phyloP scores from a whole-genome alignment of 1,284 basidiomycete genomes.

The Apiotrichum laibachii region DNA sequence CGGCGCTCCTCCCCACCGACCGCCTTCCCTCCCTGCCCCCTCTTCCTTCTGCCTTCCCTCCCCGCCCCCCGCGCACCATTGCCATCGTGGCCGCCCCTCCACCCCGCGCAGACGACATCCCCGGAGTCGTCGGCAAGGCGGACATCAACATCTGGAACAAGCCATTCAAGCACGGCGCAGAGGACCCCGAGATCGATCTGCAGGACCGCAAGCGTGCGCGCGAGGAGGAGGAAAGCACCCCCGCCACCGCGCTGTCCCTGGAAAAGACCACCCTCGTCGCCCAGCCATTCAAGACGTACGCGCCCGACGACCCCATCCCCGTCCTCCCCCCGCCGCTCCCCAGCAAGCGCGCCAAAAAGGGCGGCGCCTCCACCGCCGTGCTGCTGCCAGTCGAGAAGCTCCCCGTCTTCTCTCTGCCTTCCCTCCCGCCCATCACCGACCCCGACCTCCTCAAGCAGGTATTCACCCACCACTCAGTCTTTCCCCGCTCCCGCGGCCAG shows the following conservation, averaged over 20 bases:
- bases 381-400: conserved; percentile 43
- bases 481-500: conserved; percentile 26
- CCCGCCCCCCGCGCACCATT: too few species aligned
- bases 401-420: conserved; percentile 42
- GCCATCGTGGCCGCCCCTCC: too few species aligned
- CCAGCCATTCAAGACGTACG: not conserved
- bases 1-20: too few species aligned
- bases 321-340: conserved; percentile 35
- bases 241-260: not conserved
- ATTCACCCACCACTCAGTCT: conserved; percentile 38
- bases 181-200: not conserved
- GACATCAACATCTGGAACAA: not conserved
- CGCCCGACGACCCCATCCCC: conserved; percentile 7
- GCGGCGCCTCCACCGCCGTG: conserved; percentile 24
- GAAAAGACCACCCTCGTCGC: not conserved
- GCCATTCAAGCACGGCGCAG: not conserved
- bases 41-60: too few species aligned
- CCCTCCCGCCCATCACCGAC: conserved; percentile 36
- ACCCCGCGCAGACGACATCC: not conserved
- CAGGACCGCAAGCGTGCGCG: not conserved
- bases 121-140: not conserved
- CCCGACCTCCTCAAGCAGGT: conserved; percentile 27
- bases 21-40: too few species aligned
- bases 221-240: not conserved
- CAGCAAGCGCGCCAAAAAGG: conserved; percentile 37